These are phyloP conservation scores for Linum usitatissimum DNA, from an alignment of 345 rosid genomes.

Conservation along the genomic window DNA sequence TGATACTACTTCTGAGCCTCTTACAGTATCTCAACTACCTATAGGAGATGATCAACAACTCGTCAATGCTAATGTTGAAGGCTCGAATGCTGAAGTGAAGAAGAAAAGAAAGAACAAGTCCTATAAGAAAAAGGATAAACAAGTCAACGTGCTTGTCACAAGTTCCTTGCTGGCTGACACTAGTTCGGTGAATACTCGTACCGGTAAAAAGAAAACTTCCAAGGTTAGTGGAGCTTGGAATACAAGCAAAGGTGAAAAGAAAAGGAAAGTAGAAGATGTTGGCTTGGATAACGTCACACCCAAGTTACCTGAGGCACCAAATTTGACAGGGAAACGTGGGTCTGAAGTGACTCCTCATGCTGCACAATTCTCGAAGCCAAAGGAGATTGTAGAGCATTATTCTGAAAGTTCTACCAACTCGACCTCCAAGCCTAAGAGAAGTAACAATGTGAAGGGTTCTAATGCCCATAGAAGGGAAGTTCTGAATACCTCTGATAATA, in stretches of 20 bases:
- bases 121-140: constrained; percentile 14
- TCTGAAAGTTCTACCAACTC: constrained; percentile 20
- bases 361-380: constrained; percentile 17
- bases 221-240: constrained; percentile 20
- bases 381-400: constrained; percentile 15
- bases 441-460: constrained; percentile 17
- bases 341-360: constrained; percentile 17
- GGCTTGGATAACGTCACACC: constrained; percentile 20
- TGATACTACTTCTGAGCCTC: constrained; percentile 8
- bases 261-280: constrained; percentile 20
- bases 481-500: constrained; percentile 19
- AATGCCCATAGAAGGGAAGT: constrained; percentile 21
- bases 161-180: constrained; percentile 17
- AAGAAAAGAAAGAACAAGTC: constrained; percentile 26
- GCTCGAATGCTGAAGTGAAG: constrained; percentile 16
- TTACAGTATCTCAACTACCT: constrained; percentile 11
- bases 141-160: constrained; percentile 21
- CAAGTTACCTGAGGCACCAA: constrained; percentile 18
- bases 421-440: constrained; percentile 12
- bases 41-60: constrained; percentile 11
- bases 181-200: constrained; percentile 13
- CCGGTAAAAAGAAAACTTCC: constrained; percentile 13
- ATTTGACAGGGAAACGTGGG: constrained; percentile 21
- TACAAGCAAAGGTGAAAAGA: constrained; percentile 18
- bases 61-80: constrained; percentile 10